Evolutionary conservation across 2,329 filamentous ascomycete species (phyloP), one percentile per base, ranked within the genome.

Genomic region (Chaetothyriales sp.): DNA sequence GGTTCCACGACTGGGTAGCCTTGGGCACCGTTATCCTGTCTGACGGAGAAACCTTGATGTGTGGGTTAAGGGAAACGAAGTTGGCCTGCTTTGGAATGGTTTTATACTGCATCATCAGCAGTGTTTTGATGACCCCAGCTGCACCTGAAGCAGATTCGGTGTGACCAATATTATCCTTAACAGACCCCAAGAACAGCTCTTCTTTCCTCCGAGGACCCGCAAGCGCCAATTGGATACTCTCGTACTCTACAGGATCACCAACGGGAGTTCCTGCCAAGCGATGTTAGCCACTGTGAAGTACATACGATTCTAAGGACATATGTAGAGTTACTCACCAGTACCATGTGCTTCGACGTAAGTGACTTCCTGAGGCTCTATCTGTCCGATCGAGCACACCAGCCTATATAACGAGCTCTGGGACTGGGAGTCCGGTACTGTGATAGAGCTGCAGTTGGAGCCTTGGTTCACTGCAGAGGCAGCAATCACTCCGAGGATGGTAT

Each of bases 401-500:
- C 22, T 15, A 43, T 57, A 62, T 0, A 62, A 51, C 1, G 49
- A 43, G 5, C 10, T 20, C 25, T 56, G 57, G 6, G 57, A 59
- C 1, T 46, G 13, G 1, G 53, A 52, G 33, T 48, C 37, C 6
- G 60, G 60, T 8, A 60, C 56, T 1, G 52, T 60, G 28, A 62
- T 56, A 3, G 55, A 52, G 10, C 54, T 50, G 25, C 8, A 15
- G 33, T 40, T 40, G 10, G 8, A 15, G 10, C 33, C 59, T 56
- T 63, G 61, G 43, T 62, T 64, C 43, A 63, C 69, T 70, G 62
- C 66, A 0, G 64, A 63, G 51, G 64, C 60, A 20, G 62, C 63
- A 51, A 70, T 66, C 10, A 70, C 58, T 10, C 62, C 63, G 18
- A 67, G 59, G 25, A 70, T 65, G 5, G 61, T 55, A 48, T 70